phyloP scores from a whole-genome alignment of 2,329 filamentous ascomycete genomes.

The Neophaeococcomyces mojaviensis region DNA sequence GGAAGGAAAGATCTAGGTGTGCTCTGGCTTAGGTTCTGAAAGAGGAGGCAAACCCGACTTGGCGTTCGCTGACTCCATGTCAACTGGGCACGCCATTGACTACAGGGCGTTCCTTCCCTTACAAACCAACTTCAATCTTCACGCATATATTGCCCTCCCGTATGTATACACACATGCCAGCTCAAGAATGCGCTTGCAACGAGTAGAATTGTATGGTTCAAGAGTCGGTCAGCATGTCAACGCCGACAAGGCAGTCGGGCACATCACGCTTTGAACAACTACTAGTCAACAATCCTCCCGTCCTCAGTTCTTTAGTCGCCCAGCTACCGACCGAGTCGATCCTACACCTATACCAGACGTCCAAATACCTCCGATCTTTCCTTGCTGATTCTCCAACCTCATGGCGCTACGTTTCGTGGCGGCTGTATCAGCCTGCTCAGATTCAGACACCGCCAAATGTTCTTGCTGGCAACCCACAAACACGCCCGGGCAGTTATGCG shows the following conservation, averaged over 20 bases:
- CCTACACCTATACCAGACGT: slow-evolving; percentile 53
- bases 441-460: slow-evolving; percentile 26
- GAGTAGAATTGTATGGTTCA: no score
- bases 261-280: slow-evolving; percentile 46
- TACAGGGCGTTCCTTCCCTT: not conserved
- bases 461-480: slow-evolving; percentile 23
- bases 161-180: no score
- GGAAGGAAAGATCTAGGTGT: no score
- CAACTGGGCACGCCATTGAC: slow-evolving; percentile 5
- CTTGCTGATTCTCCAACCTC: slow-evolving; percentile 51
- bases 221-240: slow-evolving; percentile 4
- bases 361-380: slow-evolving; percentile 47
- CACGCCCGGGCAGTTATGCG: slow-evolving; percentile 49
- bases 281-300: slow-evolving; percentile 49
- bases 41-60: not conserved
- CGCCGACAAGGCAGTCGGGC: slow-evolving; percentile 17
- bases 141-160: no score
- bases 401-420: slow-evolving; percentile 55
- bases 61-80: slow-evolving; percentile 14
- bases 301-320: slow-evolving; percentile 51
- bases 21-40: not conserved
- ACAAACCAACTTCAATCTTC: no score
- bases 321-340: slow-evolving; percentile 51
- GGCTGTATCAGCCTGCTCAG: slow-evolving; percentile 37
- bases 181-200: no score